Base-by-base conservation (phyloP, 2,329 filamentous ascomycete genomes). In the Plectosphaerella sp. region DNA sequence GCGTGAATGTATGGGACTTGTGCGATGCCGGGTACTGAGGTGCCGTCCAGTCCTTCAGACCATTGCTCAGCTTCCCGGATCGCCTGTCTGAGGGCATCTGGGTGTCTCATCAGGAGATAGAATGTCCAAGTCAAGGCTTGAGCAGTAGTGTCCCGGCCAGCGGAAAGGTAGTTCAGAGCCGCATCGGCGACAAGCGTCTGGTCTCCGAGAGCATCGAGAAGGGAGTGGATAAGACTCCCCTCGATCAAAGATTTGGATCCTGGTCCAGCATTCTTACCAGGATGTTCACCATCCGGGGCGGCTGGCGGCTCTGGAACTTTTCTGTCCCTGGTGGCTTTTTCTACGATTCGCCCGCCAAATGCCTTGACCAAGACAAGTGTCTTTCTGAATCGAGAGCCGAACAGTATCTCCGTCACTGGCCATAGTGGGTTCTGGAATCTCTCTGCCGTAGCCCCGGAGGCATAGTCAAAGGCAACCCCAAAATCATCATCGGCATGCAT, bases 371-470 rank as follows among this genome's bases (percentile, higher is more conserved):
- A 66, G 16, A 62, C 57, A 4, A 86, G 64, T 1, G 80, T 76
- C 4, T 65, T 66, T 52, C 78, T 74, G 48, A 87, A 72, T 24
- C 63, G 67, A 14, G 60, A 56, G 2, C 79, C 75, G 3, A 74
- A 67, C n/a, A 85, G 62, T 1, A 75, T 53, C 59, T 87, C 84
- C 2, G 79, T 86, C 45, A 84, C 25, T 37, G 69, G 71, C 80
- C 82, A 87, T 0, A 87, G 67, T 0, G 84, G 84, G 55, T 87
- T 87, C 62, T 87, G 83, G 53, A 87, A 86, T 5, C 84, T 76
- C 48, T 81, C 73, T 3, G 81, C 80, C 0, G 80, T 84, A 9
- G 67, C 75, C 1, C 79, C 82, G 0, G 83, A 86, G 3, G 83
- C 83, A 56, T 79, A 75, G 56, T 87, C 83, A 59, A 87, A 87